phyloP scores from a whole-genome alignment of 2,329 filamentous ascomycete species.

The Aspergillus amoenus region DNA sequence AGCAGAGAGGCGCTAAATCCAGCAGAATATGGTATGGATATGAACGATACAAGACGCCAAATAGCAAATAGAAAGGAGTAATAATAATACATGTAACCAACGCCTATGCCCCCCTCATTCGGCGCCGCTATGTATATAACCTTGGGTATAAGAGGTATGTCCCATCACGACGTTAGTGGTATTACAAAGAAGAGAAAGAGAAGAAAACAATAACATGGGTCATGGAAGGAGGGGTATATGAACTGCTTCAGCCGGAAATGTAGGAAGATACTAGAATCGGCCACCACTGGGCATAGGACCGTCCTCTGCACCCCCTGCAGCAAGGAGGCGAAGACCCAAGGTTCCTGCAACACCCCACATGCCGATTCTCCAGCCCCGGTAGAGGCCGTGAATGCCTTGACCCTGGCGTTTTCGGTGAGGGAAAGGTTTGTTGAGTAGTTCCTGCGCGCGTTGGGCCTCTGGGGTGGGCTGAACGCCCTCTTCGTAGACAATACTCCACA shows the following conservation, averaged over 20 bases:
- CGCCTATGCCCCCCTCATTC: not conserved
- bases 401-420: conserved; percentile 47
- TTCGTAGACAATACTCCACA: conserved; percentile 80
- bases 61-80: not conserved
- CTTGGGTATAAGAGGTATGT: conserved; percentile 7
- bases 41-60: too few relatives aligned
- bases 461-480: conserved; percentile 62
- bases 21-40: not conserved
- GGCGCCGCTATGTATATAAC: not conserved
- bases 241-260: not conserved
- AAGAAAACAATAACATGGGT: not conserved
- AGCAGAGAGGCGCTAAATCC: conserved; percentile 10
- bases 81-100: not conserved
- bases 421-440: conserved; percentile 38
- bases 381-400: conserved; percentile 56
- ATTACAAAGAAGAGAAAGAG: conserved; percentile 1
- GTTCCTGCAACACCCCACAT: conserved; percentile 57
- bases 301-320: conserved; percentile 38
- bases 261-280: conserved; percentile 27
- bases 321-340: conserved; percentile 51
- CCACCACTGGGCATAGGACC: conserved; percentile 33
- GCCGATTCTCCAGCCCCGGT: conserved; percentile 58
- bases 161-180: conserved; percentile 13
- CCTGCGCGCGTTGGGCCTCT: conserved; percentile 44
- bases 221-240: not conserved